A percentile compares a stretch with the other conserved stretches of the same genome.
Evolutionary conservation across 345 rosid genomes (phyloP).

Genomic region (Citrus reticulata): DNA sequence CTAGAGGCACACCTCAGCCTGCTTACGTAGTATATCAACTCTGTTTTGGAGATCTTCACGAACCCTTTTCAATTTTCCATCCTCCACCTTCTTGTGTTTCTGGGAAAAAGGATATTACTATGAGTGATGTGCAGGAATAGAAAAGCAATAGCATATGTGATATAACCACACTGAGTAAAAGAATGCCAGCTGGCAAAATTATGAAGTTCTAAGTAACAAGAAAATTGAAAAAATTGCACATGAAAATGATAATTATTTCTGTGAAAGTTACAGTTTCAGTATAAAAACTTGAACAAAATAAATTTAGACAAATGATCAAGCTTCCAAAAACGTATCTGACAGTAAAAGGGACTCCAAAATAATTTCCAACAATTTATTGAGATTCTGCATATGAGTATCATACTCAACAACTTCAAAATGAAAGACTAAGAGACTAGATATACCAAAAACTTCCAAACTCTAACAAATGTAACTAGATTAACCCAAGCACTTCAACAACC

Average conservation of each 20-base stretch:
- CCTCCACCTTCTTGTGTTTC: constrained; percentile 76
- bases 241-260: constrained; percentile 3
- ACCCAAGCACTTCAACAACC: constrained; percentile 44
- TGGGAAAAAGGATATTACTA: constrained; percentile 30
- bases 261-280: background rate
- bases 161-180: background rate
- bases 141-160: background rate
- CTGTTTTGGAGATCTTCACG: constrained; percentile 83
- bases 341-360: background rate
- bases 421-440: background rate
- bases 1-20: constrained; percentile 57
- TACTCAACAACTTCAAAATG: background rate
- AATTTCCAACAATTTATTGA: background rate
- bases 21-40: constrained; percentile 75
- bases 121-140: constrained; percentile 9
- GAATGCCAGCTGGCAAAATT: background rate
- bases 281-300: background rate
- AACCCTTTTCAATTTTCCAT: constrained; percentile 59
- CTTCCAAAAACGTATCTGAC: background rate
- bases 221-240: background rate
- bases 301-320: background rate
- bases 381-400: background rate
- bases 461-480: background rate
- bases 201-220: background rate
- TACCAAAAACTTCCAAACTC: background rate